phyloP scores from a whole-genome alignment of 106 monocot species.

The Phalaenopsis equestris region DNA sequence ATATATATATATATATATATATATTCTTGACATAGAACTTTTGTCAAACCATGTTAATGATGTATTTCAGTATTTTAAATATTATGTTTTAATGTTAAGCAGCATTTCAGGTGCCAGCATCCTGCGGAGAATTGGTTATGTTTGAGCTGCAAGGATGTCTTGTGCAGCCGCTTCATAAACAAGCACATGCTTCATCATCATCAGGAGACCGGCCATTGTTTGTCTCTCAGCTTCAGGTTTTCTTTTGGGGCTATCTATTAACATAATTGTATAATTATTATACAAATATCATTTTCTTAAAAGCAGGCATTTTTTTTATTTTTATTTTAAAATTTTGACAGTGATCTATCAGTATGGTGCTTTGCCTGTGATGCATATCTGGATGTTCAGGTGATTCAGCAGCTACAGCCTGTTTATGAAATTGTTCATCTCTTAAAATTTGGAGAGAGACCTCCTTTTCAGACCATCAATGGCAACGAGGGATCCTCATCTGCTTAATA shows the following conservation, averaged over 20 bases:
- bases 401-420: slow-evolving; percentile 74
- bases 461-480: slow-evolving; percentile 5
- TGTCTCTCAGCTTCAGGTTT: slow-evolving; percentile 86
- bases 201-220: slow-evolving; percentile 65
- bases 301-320: neutral
- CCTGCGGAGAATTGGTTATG: slow-evolving; percentile 76
- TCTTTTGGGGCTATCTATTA: no score
- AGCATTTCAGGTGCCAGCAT: slow-evolving; percentile 54
- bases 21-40: no score
- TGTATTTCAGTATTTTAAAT: no score
- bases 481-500: neutral
- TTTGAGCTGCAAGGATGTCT: slow-evolving; percentile 83
- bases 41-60: no score
- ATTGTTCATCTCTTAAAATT: slow-evolving; percentile 81
- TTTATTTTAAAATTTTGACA: slow-evolving; percentile 14
- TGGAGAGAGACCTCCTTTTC: slow-evolving; percentile 54
- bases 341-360: slow-evolving; percentile 95
- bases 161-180: slow-evolving; percentile 89
- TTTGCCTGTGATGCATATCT: slow-evolving; percentile 78
- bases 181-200: slow-evolving; percentile 82
- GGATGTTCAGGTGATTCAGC: slow-evolving; percentile 63
- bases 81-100: neutral
- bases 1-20: no score
- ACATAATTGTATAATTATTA: no score
- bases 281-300: no score